phyloP scores from a whole-genome alignment of 169 alveolate species.

The Eimeria zaria region DNA sequence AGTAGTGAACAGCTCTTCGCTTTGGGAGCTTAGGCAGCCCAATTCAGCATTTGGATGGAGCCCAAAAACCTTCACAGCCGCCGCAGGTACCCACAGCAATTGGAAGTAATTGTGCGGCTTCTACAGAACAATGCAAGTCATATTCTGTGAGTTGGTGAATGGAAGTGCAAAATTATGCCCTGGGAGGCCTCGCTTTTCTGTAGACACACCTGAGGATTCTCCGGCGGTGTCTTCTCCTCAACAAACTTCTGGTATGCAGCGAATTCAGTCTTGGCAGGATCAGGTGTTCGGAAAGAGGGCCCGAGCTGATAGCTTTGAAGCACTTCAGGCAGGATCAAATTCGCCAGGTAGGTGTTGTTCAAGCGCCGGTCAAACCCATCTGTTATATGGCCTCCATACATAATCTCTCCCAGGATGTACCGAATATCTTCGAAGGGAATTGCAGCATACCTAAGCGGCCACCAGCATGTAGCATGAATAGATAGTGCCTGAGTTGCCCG shows the following conservation, averaged over 20 bases:
- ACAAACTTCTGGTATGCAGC: conserved; percentile 95
- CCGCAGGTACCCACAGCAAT: conserved; percentile 55
- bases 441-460: conserved; percentile 90
- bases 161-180: background rate
- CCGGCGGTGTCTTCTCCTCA: conserved; percentile 97
- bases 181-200: background rate
- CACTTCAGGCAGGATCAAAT: conserved; percentile 95
- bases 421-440: conserved; percentile 98
- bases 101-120: background rate
- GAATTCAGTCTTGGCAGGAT: conserved; percentile 96
- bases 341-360: conserved; percentile 96
- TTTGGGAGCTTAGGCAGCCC: conserved; percentile 95
- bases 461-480: background rate
- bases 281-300: conserved; percentile 96
- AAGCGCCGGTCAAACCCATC: conserved; percentile 99
- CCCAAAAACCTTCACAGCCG: conserved; percentile 92
- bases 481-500: background rate
- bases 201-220: conserved; percentile 88
- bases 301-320: conserved; percentile 93
- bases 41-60: conserved; percentile 99
- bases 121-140: background rate
- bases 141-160: background rate
- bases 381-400: conserved; percentile 99
- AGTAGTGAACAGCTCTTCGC: conserved; percentile 93
- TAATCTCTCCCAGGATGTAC: conserved; percentile 98